Conservation (phyloP, 1,139 yeast species). For the Kurtzmaniella quercitrusa region DNA sequence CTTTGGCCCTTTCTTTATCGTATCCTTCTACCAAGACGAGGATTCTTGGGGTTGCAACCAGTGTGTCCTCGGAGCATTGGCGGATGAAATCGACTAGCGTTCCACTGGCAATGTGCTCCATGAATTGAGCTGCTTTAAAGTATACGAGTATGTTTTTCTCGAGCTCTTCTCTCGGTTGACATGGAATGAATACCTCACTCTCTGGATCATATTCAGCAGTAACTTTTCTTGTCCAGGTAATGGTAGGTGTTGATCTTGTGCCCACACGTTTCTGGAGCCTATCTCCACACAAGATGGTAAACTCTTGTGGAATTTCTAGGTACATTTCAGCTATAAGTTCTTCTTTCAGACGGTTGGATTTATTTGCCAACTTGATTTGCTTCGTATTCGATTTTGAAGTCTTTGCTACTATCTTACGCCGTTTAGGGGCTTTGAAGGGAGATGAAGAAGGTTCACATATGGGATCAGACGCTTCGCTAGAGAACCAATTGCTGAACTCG, state of each 20-base stretch:
- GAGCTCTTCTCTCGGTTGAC: conserved; percentile 29
- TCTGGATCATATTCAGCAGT: conserved; percentile 39
- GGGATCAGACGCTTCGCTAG: conserved; percentile 11
- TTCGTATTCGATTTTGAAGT: conserved; percentile 14
- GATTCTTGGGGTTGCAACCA: conserved; percentile 15
- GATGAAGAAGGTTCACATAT: conserved; percentile 9
- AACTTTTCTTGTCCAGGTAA: conserved; percentile 33
- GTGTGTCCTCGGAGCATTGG: conserved; percentile 13
- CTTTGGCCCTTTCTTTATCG: conserved; percentile 38
- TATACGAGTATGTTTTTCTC: conserved; percentile 44
- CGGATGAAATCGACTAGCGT: conserved; percentile 14
- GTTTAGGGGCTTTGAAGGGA: conserved; percentile 8
- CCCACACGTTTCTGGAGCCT: conserved; percentile 11
- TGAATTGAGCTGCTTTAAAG: conserved; percentile 43
- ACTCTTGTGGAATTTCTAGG: conserved; percentile 24
- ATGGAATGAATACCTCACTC: conserved; percentile 53
- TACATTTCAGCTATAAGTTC: conserved; percentile 50
- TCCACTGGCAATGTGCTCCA: conserved; percentile 27
- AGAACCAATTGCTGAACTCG: conserved; percentile 10
- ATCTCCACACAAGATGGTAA: conserved; percentile 13
- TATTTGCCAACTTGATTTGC: conserved; percentile 48
- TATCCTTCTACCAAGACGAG: conserved; percentile 49
- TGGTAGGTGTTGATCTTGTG: conserved; percentile 20
- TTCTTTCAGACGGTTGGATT: conserved; percentile 41
- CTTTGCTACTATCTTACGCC: conserved; percentile 4